These are phyloP conservation scores for Polygonum aviculare DNA, from an alignment of 148 eudicot genomes.

Conservation along the genomic window DNA sequence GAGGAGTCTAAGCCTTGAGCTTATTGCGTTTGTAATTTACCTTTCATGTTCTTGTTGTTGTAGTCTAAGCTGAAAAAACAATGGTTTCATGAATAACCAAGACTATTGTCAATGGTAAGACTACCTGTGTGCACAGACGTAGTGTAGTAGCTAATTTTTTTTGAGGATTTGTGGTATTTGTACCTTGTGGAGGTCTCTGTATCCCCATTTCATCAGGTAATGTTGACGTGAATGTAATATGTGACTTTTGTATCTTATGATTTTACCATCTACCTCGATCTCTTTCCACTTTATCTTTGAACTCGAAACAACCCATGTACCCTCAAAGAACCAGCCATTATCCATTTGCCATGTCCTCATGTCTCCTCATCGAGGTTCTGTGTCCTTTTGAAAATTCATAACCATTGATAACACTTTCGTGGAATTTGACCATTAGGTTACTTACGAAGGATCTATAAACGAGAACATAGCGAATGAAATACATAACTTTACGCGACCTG, in stretches of 20 bases:
- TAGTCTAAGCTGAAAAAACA: neutral
- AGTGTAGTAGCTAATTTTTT: neutral
- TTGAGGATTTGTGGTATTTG: slow-evolving; percentile 3
- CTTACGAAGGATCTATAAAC: too few relatives aligned
- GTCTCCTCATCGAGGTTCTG: too few relatives aligned
- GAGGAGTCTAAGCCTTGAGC: slow-evolving; percentile 4
- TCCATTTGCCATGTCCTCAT: too few relatives aligned
- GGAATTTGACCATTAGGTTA: too few relatives aligned
- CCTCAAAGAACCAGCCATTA: too few relatives aligned
- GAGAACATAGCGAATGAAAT: too few relatives aligned
- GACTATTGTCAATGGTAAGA: neutral
- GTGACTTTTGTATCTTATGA: neutral
- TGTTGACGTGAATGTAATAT: neutral
- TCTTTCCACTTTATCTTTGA: neutral
- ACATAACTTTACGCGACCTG: too few relatives aligned
- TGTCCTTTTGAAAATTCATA: too few relatives aligned
- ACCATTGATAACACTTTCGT: too few relatives aligned
- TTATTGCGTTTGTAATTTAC: neutral
- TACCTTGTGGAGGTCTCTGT: neutral
- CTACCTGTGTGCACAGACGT: neutral
- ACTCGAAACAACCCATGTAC: neutral
- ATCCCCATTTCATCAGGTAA: neutral
- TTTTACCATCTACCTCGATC: neutral
- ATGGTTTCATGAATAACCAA: slow-evolving; percentile 3
- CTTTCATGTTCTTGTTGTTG: neutral